phyloP scores from a whole-genome alignment of 2,329 filamentous ascomycete species.

The Aspergillus caelatus region DNA sequence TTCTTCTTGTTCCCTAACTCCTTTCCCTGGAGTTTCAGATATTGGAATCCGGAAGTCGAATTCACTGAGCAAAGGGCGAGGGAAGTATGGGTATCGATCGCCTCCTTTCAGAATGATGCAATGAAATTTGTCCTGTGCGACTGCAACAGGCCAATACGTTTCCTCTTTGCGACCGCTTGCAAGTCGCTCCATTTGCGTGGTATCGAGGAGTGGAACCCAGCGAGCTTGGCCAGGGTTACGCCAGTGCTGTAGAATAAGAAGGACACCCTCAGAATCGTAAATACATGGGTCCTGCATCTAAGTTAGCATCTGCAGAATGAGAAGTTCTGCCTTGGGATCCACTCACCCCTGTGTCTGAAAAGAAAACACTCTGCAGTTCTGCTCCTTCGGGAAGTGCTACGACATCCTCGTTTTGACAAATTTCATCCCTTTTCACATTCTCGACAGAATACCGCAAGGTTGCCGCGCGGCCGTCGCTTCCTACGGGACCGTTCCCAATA shows the following conservation, averaged over 20 bases:
- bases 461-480: conserved; percentile 70
- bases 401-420: conserved; percentile 92
- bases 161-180: conserved; percentile 85
- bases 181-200: conserved; percentile 77
- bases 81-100: conserved; percentile 91
- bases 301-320: not conserved
- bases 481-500: conserved; percentile 86
- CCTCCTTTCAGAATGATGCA: conserved; percentile 98
- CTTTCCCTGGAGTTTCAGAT: conserved; percentile 54
- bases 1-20: conserved; percentile 43
- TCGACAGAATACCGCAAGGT: conserved; percentile 88
- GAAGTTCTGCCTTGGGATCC: not conserved
- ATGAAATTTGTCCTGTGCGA: conserved; percentile 89
- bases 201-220: conserved; percentile 93
- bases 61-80: conserved; percentile 83
- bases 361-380: conserved; percentile 81
- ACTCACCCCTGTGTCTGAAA: conserved; percentile 82
- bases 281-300: conserved; percentile 79
- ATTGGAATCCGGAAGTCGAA: conserved; percentile 91
- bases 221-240: conserved; percentile 78
- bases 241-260: conserved; percentile 90
- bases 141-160: conserved; percentile 91
- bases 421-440: conserved; percentile 89
- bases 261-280: conserved; percentile 88
- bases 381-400: conserved; percentile 78